These are phyloP conservation scores for Candida sonorensis DNA, from an alignment of 805 yeast species.

Conservation along the genomic window DNA sequence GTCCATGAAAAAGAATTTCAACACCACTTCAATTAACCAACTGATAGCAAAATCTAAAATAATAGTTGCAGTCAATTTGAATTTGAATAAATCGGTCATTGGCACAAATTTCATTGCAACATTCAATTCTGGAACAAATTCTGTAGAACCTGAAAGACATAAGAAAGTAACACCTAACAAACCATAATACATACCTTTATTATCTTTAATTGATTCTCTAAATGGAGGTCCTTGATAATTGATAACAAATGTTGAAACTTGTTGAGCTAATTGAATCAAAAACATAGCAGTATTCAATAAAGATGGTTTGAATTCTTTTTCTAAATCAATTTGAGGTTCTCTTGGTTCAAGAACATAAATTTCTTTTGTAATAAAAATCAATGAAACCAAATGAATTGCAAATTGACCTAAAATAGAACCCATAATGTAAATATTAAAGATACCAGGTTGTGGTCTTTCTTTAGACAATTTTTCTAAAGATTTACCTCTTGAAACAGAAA, in stretches of 20 bases:
- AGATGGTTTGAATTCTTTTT: conserved; percentile 82
- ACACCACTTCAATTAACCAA: conserved; percentile 69
- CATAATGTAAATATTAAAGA: conserved; percentile 92
- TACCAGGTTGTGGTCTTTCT: conserved; percentile 96
- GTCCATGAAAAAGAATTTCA: conserved; percentile 85
- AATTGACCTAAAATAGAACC: conserved; percentile 96
- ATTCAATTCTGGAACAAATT: conserved; percentile 89
- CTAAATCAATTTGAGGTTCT: conserved; percentile 83
- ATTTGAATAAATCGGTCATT: conserved; percentile 68
- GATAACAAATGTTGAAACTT: conserved; percentile 95
- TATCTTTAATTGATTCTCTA: conserved; percentile 82
- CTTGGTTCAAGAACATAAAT: conserved; percentile 89
- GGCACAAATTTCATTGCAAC: conserved; percentile 89
- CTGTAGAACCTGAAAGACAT: conserved; percentile 89
- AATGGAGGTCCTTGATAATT: conserved; percentile 97
- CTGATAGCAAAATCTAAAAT: conserved; percentile 69
- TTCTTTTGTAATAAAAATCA: conserved; percentile 76
- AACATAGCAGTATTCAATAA: conserved; percentile 94
- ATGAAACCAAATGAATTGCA: conserved; percentile 80
- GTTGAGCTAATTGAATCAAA: conserved; percentile 89
- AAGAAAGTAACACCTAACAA: conserved; percentile 83
- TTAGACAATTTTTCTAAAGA: conserved; percentile 84
- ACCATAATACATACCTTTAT: conserved; percentile 96
- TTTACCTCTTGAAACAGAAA: conserved; percentile 89
- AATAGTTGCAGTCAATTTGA: conserved; percentile 67